A percentile compares a stretch with the other conserved stretches of the same genome.
Evolutionary conservation across 1,139 yeast species (phyloP).

Genomic region (Yamadazyma triangularis): DNA sequence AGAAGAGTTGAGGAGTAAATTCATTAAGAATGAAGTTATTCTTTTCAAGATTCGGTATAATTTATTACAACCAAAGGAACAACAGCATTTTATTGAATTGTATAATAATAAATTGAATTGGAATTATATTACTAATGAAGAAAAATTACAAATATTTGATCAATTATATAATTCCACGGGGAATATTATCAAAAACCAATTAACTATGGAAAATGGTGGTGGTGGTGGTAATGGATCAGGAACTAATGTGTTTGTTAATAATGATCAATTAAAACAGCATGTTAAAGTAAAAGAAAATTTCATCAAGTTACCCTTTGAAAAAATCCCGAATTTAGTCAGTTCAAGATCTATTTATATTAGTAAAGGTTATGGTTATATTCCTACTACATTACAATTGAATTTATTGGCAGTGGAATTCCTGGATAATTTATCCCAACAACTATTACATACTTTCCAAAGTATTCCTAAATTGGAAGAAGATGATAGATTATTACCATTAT

Average conservation of each 20-base stretch:
- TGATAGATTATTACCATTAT: conserved; percentile 78
- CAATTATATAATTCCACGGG: conserved; percentile 53
- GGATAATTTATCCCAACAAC: conserved; percentile 45
- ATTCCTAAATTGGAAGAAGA: conserved; percentile 89
- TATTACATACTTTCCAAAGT: conserved; percentile 69
- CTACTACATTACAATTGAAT: conserved; percentile 73
- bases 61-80: conserved; percentile 64
- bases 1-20: conserved; percentile 79
- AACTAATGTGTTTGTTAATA: conserved; percentile 26
- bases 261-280: conserved; percentile 40
- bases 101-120: conserved; percentile 57
- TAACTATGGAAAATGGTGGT: conserved; percentile 27
- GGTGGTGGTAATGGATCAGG: too few species aligned
- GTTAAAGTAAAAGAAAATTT: conserved; percentile 53
- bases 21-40: conserved; percentile 68
- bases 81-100: conserved; percentile 58
- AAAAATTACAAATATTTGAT: conserved; percentile 47
- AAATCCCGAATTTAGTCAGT: conserved; percentile 71
- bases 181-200: conserved; percentile 26
- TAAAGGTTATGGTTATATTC: conserved; percentile 78
- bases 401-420: conserved; percentile 66
- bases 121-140: conserved; percentile 64
- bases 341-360: conserved; percentile 62
- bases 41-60: conserved; percentile 73
- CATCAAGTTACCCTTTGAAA: conserved; percentile 83